Evolutionary conservation across 306 rosid genomes (phyloP).

Genomic region (Lathyrus sativus): DNA sequence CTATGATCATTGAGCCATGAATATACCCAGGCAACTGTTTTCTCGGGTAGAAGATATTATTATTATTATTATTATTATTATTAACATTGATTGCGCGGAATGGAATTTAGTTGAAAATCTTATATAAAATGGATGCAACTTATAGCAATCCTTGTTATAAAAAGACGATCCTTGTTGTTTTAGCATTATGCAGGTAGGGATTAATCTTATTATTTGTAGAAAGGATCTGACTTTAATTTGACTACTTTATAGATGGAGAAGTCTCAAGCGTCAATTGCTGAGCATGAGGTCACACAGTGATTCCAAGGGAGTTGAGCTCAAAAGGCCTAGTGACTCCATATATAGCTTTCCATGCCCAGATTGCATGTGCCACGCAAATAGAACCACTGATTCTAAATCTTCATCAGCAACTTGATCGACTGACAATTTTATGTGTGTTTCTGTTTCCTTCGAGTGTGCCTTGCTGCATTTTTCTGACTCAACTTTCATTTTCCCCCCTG

Average conservation of each 20-base stretch:
- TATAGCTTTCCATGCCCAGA: conserved; percentile 97
- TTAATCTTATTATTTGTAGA: conserved; percentile 1
- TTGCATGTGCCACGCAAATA: conserved; percentile 87
- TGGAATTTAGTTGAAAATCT: neutral
- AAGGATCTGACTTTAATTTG: conserved; percentile 31
- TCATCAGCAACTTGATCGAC: conserved; percentile 55
- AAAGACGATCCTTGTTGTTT: conserved; percentile 26
- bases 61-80: neutral
- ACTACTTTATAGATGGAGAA: conserved; percentile 75
- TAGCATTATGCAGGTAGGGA: neutral
- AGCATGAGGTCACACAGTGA: conserved; percentile 83
- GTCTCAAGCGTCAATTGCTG: conserved; percentile 81
- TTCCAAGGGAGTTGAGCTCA: conserved; percentile 86
- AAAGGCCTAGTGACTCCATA: conserved; percentile 85
- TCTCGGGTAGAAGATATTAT: neutral
- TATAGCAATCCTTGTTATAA: neutral
- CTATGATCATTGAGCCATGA: neutral
- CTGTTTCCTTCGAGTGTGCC: conserved; percentile 48
- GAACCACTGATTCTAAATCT: conserved; percentile 57
- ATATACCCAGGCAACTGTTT: neutral
- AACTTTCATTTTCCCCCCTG: conserved; percentile 65
- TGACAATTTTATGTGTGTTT: conserved; percentile 44
- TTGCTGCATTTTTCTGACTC: conserved; percentile 47
- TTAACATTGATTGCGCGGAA: neutral
- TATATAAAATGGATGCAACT: neutral